phyloP scores from a whole-genome alignment of 345 rosid genomes.

The Eucalyptus sp. region DNA sequence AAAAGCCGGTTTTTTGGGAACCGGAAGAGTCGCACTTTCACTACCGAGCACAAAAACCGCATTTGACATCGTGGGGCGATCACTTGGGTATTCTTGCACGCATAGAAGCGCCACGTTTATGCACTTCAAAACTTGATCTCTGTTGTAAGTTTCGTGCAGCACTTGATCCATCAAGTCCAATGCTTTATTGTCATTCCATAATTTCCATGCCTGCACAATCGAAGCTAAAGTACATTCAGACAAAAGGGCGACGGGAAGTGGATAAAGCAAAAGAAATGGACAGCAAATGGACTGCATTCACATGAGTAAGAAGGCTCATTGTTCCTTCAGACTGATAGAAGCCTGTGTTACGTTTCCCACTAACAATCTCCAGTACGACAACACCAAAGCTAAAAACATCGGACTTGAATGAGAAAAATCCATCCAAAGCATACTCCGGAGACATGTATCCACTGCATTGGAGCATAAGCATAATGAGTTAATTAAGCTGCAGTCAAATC shows the following conservation, averaged over 20 bases:
- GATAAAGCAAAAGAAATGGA: background rate
- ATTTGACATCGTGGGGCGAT: slow-evolving; percentile 46
- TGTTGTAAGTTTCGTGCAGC: background rate
- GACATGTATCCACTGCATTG: slow-evolving; percentile 55
- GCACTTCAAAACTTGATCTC: slow-evolving; percentile 22
- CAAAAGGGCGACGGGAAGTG: background rate
- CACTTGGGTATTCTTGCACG: slow-evolving; percentile 43
- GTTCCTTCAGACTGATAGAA: slow-evolving; percentile 9
- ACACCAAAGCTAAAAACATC: slow-evolving; percentile 62
- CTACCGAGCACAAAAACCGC: slow-evolving; percentile 41
- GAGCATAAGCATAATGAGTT: background rate
- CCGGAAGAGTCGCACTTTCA: slow-evolving; percentile 20
- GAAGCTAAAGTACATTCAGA: background rate
- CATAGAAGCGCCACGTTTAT: slow-evolving; percentile 40
- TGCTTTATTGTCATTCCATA: slow-evolving; percentile 28
- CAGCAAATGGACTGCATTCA: background rate
- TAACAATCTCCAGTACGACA: slow-evolving; percentile 34
- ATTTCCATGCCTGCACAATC: slow-evolving; percentile 32
- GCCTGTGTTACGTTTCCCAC: slow-evolving; percentile 27
- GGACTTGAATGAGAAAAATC: slow-evolving; percentile 51
- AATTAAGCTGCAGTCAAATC: background rate
- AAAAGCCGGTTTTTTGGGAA: slow-evolving; percentile 38
- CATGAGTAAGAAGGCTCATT: slow-evolving; percentile 33
- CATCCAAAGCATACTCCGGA: slow-evolving; percentile 49
- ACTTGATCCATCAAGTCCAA: slow-evolving; percentile 22